These are phyloP conservation scores for Torulaspora gathmanii DNA, from an alignment of 805 yeast genomes.

Conservation along the genomic window DNA sequence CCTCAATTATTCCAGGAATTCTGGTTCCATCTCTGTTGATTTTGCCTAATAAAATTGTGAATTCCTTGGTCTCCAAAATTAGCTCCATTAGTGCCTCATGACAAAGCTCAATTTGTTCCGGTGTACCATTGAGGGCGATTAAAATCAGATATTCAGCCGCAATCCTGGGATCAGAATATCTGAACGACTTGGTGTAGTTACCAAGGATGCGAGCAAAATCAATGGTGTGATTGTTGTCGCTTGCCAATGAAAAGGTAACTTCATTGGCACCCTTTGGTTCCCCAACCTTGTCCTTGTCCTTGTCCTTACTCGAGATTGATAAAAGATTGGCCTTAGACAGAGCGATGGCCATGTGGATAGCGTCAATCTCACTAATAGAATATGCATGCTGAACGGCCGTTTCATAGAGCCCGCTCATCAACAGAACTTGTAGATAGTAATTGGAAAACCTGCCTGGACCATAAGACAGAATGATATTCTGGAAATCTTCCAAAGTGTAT, in stretches of 20 bases:
- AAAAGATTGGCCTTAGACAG: constrained; percentile 69
- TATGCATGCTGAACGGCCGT: constrained; percentile 59
- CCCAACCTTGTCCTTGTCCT: constrained; percentile 16
- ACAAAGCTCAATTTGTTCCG: constrained; percentile 50
- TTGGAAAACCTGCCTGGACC: constrained; percentile 73
- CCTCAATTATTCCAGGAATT: constrained; percentile 78
- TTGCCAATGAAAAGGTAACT: constrained; percentile 37
- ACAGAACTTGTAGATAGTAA: constrained; percentile 64
- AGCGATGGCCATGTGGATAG: constrained; percentile 84
- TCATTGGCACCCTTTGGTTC: constrained; percentile 15
- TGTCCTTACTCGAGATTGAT: constrained; percentile 40
- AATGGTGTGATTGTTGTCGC: constrained; percentile 37
- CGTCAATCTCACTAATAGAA: constrained; percentile 67
- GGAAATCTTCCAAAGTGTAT: constrained; percentile 71
- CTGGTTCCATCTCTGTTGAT: constrained; percentile 71
- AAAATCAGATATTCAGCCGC: constrained; percentile 86
- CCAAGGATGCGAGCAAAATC: constrained; percentile 64
- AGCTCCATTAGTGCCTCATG: constrained; percentile 81
- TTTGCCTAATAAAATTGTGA: constrained; percentile 76
- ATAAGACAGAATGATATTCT: constrained; percentile 59
- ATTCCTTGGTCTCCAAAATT: constrained; percentile 81
- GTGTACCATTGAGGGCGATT: constrained; percentile 50
- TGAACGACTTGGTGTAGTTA: constrained; percentile 75
- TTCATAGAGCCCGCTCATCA: constrained; percentile 77
- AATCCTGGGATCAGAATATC: constrained; percentile 78